Percentiles rank a stretch among this genome's conserved stretches.
These are phyloP conservation scores for Daldinia grandis DNA, from an alignment of 495 filamentous ascomycete genomes.

Conservation along the genomic window DNA sequence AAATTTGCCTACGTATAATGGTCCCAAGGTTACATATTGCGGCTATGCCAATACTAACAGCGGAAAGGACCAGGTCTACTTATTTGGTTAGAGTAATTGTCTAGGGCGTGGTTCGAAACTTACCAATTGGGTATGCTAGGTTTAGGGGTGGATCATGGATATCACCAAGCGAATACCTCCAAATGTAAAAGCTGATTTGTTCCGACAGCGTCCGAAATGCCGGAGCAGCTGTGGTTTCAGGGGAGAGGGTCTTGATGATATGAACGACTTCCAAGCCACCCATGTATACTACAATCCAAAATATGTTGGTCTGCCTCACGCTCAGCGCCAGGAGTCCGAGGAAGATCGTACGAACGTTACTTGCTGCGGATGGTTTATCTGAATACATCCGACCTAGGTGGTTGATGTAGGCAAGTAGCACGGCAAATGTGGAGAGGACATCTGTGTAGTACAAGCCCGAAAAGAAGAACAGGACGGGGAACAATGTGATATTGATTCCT, in stretches of 20 bases:
- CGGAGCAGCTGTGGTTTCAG: conserved; percentile 39
- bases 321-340: conserved; percentile 69
- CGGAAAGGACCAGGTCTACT: conserved; percentile 57
- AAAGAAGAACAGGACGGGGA: conserved; percentile 95
- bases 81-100: conserved; percentile 4
- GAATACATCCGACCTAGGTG: conserved; percentile 57
- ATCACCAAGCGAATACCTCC: conserved; percentile 58
- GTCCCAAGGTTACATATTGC: conserved; percentile 60
- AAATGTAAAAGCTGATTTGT: conserved; percentile 43
- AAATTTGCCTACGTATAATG: conserved; percentile 58
- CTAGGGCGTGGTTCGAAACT: neutral
- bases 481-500: conserved; percentile 82
- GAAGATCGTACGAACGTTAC: conserved; percentile 56
- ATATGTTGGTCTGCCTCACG: conserved; percentile 94
- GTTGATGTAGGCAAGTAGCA: conserved; percentile 72
- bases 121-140: conserved; percentile 66
- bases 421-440: conserved; percentile 71
- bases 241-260: conserved; percentile 51
- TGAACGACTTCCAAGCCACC: conserved; percentile 75
- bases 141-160: conserved; percentile 72
- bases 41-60: conserved; percentile 67
- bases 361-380: conserved; percentile 38
- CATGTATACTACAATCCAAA: conserved; percentile 90
- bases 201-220: conserved; percentile 33
- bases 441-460: conserved; percentile 95